Percentiles rank a stretch among this genome's conserved stretches.
Evolutionary conservation across 495 filamentous ascomycete genomes (phyloP).

Genomic region (Penicillium argentinense): DNA sequence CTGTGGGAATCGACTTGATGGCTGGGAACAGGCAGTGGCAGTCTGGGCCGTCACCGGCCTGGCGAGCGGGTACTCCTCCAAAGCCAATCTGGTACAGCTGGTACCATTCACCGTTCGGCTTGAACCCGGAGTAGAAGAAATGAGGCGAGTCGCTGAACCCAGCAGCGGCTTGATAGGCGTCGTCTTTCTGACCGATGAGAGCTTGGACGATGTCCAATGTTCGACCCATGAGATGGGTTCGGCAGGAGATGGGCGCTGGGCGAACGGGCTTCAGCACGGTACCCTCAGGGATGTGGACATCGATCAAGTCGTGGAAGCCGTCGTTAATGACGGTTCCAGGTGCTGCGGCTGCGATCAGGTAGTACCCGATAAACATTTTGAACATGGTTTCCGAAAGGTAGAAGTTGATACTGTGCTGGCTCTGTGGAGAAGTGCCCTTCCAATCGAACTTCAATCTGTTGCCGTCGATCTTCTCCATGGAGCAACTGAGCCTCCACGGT

Average conservation of each 20-base stretch:
- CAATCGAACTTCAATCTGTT: constrained; percentile 47
- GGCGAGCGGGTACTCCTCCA: constrained; percentile 48
- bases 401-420: constrained; percentile 49
- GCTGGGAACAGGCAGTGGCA: constrained; percentile 54
- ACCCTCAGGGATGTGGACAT: constrained; percentile 46
- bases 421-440: constrained; percentile 48
- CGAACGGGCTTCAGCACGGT: constrained; percentile 48
- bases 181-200: constrained; percentile 47
- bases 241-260: constrained; percentile 49
- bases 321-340: constrained; percentile 47
- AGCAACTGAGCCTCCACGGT: constrained; percentile 49
- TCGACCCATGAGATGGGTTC: constrained; percentile 47
- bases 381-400: constrained; percentile 53
- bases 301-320: constrained; percentile 51
- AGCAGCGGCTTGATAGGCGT: constrained; percentile 46
- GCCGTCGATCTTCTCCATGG: constrained; percentile 39
- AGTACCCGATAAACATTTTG: constrained; percentile 53
- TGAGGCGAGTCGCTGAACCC: constrained; percentile 53
- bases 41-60: constrained; percentile 50
- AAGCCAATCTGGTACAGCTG: constrained; percentile 55
- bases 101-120: constrained; percentile 50
- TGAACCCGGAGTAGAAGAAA: constrained; percentile 53
- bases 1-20: constrained; percentile 52
- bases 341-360: constrained; percentile 47
- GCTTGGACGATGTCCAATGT: constrained; percentile 51